phyloP scores from a whole-genome alignment of 306 rosid species.

The Prunus dulcis region DNA sequence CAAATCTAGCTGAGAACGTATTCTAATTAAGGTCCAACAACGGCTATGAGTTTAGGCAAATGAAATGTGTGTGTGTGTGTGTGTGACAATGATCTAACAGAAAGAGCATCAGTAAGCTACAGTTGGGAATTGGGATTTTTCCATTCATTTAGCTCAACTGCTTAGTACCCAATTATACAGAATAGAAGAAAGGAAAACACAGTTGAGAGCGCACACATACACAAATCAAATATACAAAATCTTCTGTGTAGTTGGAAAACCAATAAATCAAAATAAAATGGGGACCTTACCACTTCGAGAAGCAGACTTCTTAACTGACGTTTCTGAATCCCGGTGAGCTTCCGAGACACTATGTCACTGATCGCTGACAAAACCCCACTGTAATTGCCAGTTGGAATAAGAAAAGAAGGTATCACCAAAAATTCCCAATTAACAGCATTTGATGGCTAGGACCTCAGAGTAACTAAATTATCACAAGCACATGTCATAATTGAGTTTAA shows the following conservation, averaged over 20 bases:
- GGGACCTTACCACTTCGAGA: conserved; percentile 66
- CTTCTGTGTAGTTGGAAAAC: not conserved
- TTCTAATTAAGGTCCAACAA: not conserved
- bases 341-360: conserved; percentile 83
- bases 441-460: not conserved
- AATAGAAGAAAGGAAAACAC: not conserved
- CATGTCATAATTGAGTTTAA: not conserved
- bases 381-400: conserved; percentile 57
- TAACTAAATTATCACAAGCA: not conserved
- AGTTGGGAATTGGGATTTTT: not conserved
- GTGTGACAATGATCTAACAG: not conserved
- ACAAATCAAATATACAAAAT: not conserved
- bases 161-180: not conserved
- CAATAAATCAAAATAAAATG: not conserved
- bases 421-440: not conserved
- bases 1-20: not conserved
- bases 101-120: not conserved
- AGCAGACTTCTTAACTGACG: conserved; percentile 69
- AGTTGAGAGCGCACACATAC: not conserved
- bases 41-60: not conserved
- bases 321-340: conserved; percentile 81
- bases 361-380: conserved; percentile 68
- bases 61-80: not conserved
- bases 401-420: not conserved
- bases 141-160: not conserved